A percentile compares a stretch with the other conserved stretches of the same genome.
phyloP scores from a whole-genome alignment of 2,329 filamentous ascomycete species.

The Tolypocladium cylindrosporum region DNA sequence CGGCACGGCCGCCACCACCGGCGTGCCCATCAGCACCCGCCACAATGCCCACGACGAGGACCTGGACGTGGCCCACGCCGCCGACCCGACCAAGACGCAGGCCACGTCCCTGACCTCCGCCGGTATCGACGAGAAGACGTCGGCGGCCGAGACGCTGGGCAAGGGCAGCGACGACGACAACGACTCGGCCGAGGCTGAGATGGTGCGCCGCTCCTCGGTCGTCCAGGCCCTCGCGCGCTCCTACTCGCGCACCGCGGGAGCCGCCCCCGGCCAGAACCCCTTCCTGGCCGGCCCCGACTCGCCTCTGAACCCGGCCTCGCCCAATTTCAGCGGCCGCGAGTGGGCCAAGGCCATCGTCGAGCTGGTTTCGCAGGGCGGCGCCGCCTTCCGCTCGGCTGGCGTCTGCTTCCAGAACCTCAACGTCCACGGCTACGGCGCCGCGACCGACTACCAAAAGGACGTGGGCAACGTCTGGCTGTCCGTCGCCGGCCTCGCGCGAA shows the following conservation, averaged over 20 bases:
- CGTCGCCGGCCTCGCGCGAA: slow-evolving; percentile 28
- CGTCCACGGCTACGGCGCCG: slow-evolving; percentile 56
- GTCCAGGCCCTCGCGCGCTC: slow-evolving; percentile 47
- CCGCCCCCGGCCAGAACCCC: slow-evolving; percentile 28
- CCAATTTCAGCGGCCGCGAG: slow-evolving; percentile 41
- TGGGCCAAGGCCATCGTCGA: slow-evolving; percentile 53
- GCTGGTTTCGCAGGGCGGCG: slow-evolving; percentile 40
- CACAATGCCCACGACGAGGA: slow-evolving; percentile 15
- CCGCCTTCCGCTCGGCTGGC: slow-evolving; percentile 49
- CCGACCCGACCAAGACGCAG: slow-evolving; percentile 22
- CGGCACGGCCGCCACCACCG: slow-evolving; percentile 32
- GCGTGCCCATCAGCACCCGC: slow-evolving; percentile 22
- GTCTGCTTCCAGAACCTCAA: slow-evolving; percentile 59
- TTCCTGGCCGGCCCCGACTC: slow-evolving; percentile 39
- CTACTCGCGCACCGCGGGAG: slow-evolving; percentile 39
- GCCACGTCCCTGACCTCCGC: slow-evolving; percentile 26
- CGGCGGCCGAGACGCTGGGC: slow-evolving; percentile 16
- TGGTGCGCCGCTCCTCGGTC: slow-evolving; percentile 38
- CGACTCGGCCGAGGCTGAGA: slow-evolving; percentile 24
- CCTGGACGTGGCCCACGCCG: slow-evolving; percentile 12
- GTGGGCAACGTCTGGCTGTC: slow-evolving; percentile 53
- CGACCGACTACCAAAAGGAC: slow-evolving; percentile 63
- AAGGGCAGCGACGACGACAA: slow-evolving; percentile 16
- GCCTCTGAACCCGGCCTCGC: slow-evolving; percentile 41
- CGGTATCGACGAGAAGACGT: slow-evolving; percentile 17